These are phyloP conservation scores for Metschnikowia hibisci DNA, from an alignment of 805 yeast species.

Conservation along the genomic window DNA sequence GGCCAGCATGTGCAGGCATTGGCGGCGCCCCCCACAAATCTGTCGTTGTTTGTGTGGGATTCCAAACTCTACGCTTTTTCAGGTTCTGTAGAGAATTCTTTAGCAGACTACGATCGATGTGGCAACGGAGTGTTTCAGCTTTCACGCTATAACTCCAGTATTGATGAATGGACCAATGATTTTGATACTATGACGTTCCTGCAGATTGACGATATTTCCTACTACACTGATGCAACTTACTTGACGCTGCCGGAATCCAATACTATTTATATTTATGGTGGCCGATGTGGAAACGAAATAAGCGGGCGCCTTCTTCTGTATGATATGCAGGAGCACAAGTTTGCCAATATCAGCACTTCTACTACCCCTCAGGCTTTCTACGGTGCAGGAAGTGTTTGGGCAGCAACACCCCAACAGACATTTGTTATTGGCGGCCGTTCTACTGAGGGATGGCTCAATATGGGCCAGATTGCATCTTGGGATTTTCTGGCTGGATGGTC, in stretches of 20 bases:
- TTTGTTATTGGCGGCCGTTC: conserved; percentile 67
- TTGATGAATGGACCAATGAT: conserved; percentile 21
- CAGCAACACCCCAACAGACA: conserved; percentile 45
- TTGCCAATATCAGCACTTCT: conserved; percentile 43
- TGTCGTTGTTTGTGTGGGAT: conserved; percentile 30
- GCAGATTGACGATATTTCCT: conserved; percentile 26
- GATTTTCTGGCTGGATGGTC: conserved; percentile 66
- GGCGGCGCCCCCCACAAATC: conserved; percentile 30
- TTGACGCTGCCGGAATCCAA: conserved; percentile 36
- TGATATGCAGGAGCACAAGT: conserved; percentile 29
- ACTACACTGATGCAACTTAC: conserved; percentile 37
- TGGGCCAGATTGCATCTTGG: conserved; percentile 74
- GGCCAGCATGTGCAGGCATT: conserved; percentile 22
- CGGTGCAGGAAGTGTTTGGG: conserved; percentile 45
- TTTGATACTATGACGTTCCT: conserved; percentile 19
- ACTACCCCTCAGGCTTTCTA: conserved; percentile 55
- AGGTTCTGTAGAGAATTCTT: conserved; percentile 6
- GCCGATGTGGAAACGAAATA: conserved; percentile 29
- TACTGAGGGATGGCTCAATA: conserved; percentile 60
- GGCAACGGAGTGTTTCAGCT: conserved; percentile 27
- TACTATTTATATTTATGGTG: conserved; percentile 54
- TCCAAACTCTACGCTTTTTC: conserved; percentile 28
- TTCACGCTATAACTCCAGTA: conserved; percentile 17
- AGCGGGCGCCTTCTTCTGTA: conserved; percentile 44
- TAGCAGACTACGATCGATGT: conserved; percentile 18